Evolutionary conservation across 208 protist species (phyloP), one percentile per base, ranked within the genome.

Genomic region (Leishmania braziliensis): DNA sequence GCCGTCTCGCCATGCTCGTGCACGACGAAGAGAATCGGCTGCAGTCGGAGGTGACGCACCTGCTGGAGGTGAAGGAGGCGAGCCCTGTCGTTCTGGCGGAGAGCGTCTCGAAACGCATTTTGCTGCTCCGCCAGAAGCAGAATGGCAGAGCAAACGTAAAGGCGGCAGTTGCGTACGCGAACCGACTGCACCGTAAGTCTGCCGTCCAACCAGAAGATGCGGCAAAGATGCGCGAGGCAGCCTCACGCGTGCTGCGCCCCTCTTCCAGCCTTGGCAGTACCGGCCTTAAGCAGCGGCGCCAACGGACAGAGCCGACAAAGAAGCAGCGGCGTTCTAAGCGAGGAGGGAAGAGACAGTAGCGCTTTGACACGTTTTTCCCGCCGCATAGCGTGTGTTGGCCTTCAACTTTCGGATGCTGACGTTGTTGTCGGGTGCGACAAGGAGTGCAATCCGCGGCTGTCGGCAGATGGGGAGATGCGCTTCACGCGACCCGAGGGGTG

Each of bases 11-110:
- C 2, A 92, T 90, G 66, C 79, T 96, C 4, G 81, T 92, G 2
- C 69, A 86, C 63, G 86, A 93, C 2, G 93, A 95, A 74, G 91
- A 93, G 71, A 84, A 90, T 53, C 88, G 86, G 14, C 62, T 88
- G 10, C 81, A 92, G 39, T 90, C 93, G 70, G 89, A 93, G 70
- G 86, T 86, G 18, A 84, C 82, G 54, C 76, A 80, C 20, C 83
- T 92, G 36, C 75, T 89, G 23, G 86, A 89, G 33, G 29, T 62
- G 23, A 48, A 68, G 60, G 79, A 83, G 10, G 39, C 83, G 23
- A 89, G 82, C 29, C 60, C 92, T 4, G 91, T 97, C 16, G 84
- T 92, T 20, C 70, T 97, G n/a, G 91, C 95, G 82, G 90, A 93
- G 39, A 81, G 72, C 48, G 92, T 97, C 0, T 93, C 92, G 43